phyloP scores from a whole-genome alignment of 768 basidiomycete genomes.

The Calocybe cyanea region DNA sequence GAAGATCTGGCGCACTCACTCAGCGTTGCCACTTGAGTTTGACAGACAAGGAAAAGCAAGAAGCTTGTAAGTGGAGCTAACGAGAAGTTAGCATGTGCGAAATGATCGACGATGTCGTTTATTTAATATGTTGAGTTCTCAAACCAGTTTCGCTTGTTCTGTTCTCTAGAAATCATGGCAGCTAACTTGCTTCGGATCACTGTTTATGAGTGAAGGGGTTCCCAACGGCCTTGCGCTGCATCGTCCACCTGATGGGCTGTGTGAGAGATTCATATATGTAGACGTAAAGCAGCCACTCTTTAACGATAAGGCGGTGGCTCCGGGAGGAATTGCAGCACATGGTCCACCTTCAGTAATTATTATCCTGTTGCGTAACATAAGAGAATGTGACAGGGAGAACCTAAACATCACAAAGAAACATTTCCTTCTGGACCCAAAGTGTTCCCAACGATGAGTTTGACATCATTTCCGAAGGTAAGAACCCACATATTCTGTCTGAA shows the following conservation, averaged over 20 bases:
- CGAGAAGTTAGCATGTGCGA: neutral
- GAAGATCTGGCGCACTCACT: slow-evolving; percentile 50
- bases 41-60: slow-evolving; percentile 29
- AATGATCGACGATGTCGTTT: slow-evolving; percentile 63
- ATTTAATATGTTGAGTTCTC: slow-evolving; percentile 86
- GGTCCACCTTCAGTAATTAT: slow-evolving; percentile 93
- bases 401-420: slow-evolving; percentile 51
- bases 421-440: slow-evolving; percentile 77
- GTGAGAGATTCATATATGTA: slow-evolving; percentile 1
- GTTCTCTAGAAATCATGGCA: slow-evolving; percentile 60
- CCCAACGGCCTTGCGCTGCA: slow-evolving; percentile 87
- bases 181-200: slow-evolving; percentile 90
- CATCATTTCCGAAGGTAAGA: slow-evolving; percentile 34
- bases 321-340: slow-evolving; percentile 73
- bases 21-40: slow-evolving; percentile 69
- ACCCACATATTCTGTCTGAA: slow-evolving; percentile 61
- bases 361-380: slow-evolving; percentile 18
- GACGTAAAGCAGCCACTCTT: slow-evolving; percentile 50
- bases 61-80: neutral
- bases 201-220: slow-evolving; percentile 76
- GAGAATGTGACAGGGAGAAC: slow-evolving; percentile 13
- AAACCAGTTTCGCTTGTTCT: slow-evolving; percentile 77
- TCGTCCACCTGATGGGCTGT: slow-evolving; percentile 59
- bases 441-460: slow-evolving; percentile 81
- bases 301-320: slow-evolving; percentile 55